These are phyloP conservation scores for Podaxis sp. DNA, from an alignment of 768 basidiomycete genomes.

Conservation along the genomic window DNA sequence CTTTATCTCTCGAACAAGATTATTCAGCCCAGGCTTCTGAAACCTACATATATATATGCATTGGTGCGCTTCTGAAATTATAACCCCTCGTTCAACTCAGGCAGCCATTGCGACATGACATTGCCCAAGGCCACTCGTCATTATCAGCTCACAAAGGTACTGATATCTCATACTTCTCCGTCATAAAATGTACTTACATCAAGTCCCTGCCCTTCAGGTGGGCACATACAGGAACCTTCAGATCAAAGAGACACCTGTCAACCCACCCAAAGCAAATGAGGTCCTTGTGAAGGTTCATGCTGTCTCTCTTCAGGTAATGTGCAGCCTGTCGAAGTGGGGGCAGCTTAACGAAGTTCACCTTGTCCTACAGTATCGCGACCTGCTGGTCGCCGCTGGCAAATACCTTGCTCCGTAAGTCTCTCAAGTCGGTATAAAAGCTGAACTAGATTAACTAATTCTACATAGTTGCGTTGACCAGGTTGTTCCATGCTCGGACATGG, in stretches of 20 bases:
- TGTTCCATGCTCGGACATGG: conserved; percentile 50
- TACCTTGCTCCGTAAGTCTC: conserved; percentile 20
- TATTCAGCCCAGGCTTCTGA: neutral
- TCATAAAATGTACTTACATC: neutral
- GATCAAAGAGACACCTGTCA: conserved; percentile 26
- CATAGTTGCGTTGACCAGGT: conserved; percentile 21
- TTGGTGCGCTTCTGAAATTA: neutral
- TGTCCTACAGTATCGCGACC: conserved; percentile 47
- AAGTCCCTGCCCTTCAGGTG: conserved; percentile 14
- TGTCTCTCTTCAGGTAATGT: conserved; percentile 51
- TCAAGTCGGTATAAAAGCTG: neutral
- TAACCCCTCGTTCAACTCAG: neutral
- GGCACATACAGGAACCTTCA: conserved; percentile 24
- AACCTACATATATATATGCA: neutral
- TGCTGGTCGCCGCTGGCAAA: conserved; percentile 36
- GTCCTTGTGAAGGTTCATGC: conserved; percentile 58
- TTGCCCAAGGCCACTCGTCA: conserved; percentile 3
- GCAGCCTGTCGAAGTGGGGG: neutral
- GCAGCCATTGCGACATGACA: neutral
- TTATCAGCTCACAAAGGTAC: conserved; percentile 9
- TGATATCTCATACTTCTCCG: neutral
- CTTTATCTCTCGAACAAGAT: neutral
- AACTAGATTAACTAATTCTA: too few species aligned
- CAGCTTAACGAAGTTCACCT: neutral
- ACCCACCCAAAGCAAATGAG: conserved; percentile 40